phyloP scores from a whole-genome alignment of 163 green algal genomes.

The Trebouxiophyceae sp. region DNA sequence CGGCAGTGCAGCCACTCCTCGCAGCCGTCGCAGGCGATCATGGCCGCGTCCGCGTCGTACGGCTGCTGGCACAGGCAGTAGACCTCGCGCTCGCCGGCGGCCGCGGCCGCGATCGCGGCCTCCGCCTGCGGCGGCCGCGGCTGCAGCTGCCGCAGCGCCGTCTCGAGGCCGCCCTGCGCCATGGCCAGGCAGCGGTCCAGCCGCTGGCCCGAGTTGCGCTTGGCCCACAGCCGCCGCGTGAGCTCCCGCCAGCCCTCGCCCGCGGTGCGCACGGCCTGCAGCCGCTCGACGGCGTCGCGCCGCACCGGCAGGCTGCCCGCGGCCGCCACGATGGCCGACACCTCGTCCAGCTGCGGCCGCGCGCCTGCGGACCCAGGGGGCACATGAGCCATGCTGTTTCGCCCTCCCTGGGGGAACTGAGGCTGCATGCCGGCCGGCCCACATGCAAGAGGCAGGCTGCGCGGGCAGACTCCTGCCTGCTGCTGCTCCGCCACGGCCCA shows the following conservation, averaged over 20 bases:
- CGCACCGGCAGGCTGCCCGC: not conserved
- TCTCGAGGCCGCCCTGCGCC: conserved; percentile 13
- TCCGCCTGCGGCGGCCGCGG: conserved; percentile 18
- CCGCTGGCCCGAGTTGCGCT: conserved; percentile 22
- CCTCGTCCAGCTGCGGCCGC: not conserved
- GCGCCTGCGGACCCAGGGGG: too few relatives aligned
- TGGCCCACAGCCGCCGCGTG: conserved; percentile 15
- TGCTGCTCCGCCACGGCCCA: too few relatives aligned
- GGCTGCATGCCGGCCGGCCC: too few relatives aligned
- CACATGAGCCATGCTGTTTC: too few relatives aligned
- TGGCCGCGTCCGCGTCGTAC: conserved; percentile 25
- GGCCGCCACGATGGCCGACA: not conserved
- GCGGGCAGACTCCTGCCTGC: too few relatives aligned
- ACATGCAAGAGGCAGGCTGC: too few relatives aligned
- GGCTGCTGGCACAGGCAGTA: conserved; percentile 49
- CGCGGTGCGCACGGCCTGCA: not conserved
- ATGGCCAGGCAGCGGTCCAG: conserved; percentile 14
- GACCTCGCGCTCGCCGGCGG: conserved; percentile 25
- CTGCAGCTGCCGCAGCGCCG: conserved; percentile 10
- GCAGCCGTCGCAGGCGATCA: conserved; percentile 43
- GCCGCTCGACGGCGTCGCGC: not conserved
- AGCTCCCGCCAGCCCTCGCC: conserved; percentile 7
- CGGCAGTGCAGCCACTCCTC: conserved; percentile 45
- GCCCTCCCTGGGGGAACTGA: too few relatives aligned
- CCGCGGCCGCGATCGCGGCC: not conserved